These are phyloP conservation scores for Discostella stelligeroides DNA, from an alignment of 108 stramenopile species.

Conservation along the genomic window DNA sequence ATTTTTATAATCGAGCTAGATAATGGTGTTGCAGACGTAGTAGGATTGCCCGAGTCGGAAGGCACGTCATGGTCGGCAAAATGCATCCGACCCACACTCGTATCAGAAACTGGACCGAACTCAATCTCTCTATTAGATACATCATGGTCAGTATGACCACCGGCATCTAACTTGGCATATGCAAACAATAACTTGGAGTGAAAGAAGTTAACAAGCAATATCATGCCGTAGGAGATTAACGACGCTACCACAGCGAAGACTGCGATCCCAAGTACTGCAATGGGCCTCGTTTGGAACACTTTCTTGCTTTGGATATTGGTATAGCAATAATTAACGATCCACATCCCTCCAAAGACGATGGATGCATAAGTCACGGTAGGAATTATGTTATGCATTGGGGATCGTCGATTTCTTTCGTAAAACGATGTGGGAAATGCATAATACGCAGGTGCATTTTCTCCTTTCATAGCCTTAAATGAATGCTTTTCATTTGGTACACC, in stretches of 20 bases:
- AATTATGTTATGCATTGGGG: slow-evolving; percentile 12
- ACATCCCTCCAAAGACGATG: slow-evolving; percentile 31
- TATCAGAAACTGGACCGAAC: neutral
- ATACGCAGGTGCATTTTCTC: neutral
- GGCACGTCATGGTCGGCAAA: neutral
- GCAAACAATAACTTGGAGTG: slow-evolving; percentile 1
- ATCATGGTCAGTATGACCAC: neutral
- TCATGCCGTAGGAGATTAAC: slow-evolving; percentile 2
- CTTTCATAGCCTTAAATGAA: neutral
- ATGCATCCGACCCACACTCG: neutral
- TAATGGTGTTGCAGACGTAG: neutral
- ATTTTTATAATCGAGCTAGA: neutral
- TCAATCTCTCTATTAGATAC: slow-evolving; percentile 3
- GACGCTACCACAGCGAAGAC: slow-evolving; percentile 15
- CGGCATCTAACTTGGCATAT: slow-evolving; percentile 7
- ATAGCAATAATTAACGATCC: slow-evolving; percentile 34
- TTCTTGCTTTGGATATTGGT: slow-evolving; percentile 43
- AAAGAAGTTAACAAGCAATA: neutral
- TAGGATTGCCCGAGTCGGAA: neutral
- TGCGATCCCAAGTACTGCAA: slow-evolving; percentile 21
- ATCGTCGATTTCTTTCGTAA: slow-evolving; percentile 11
- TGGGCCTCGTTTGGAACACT: slow-evolving; percentile 13
- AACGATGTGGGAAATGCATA: slow-evolving; percentile 14
- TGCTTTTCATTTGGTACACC: neutral
- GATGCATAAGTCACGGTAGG: slow-evolving; percentile 3